Evolutionary conservation across 768 basidiomycete species (phyloP).

Genomic region (Boletus barrowsii): DNA sequence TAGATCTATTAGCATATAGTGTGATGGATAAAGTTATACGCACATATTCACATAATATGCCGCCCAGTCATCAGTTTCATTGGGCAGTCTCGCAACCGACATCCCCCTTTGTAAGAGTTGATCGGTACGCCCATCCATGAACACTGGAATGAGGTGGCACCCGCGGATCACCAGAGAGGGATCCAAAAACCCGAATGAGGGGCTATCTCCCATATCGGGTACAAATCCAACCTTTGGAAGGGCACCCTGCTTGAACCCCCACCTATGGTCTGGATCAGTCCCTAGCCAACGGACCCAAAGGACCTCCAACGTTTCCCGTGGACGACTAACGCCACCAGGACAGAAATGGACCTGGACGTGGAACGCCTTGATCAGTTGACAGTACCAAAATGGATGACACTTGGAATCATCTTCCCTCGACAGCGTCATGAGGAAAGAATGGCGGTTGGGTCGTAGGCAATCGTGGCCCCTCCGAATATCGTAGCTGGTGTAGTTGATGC

Average conservation of each 20-base stretch:
- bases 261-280: not conserved
- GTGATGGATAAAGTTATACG: not conserved
- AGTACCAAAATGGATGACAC: constrained; percentile 1
- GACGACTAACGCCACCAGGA: not conserved
- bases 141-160: not conserved
- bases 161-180: not conserved
- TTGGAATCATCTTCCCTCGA: not conserved
- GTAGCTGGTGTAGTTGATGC: constrained; percentile 4
- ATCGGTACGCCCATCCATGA: not conserved
- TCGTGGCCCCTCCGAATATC: not conserved
- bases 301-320: not conserved
- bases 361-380: not conserved
- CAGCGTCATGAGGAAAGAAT: not conserved
- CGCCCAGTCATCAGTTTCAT: not conserved
- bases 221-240: not conserved
- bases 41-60: not conserved
- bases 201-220: not conserved
- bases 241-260: not conserved
- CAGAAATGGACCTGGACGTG: not conserved
- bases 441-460: not conserved
- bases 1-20: not conserved
- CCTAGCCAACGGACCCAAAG: constrained; percentile 4
- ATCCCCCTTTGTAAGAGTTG: not conserved
- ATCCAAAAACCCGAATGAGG: not conserved
- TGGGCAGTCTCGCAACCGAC: not conserved